Base-by-base conservation (phyloP, 164 flowering plant genomes). In the Cinnamomum micranthum region DNA sequence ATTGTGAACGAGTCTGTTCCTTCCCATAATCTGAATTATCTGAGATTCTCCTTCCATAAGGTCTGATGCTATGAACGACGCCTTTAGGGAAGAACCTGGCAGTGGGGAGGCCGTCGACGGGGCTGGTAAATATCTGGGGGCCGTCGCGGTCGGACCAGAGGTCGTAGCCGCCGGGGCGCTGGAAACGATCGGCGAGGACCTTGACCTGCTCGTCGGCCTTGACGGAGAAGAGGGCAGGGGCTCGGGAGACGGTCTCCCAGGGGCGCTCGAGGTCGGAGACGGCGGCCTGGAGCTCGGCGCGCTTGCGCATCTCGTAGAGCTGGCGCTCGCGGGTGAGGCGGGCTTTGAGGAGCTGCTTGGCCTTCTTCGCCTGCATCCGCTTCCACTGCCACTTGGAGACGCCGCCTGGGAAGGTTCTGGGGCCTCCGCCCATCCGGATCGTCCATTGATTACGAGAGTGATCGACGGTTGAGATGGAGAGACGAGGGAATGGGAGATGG, bases 351-450 rank as follows among this genome's bases (percentile, higher is more conserved):
- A 92, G 92, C 80, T 91, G 94, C 75, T 92, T 92, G 20, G 90
- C 81, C 72, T 94, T 92, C 83, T 90, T 93, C 27, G 81, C 81
- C 76, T 91, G 97, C 97, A 93, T 93, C n/a, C 97, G 79, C 82
- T 92, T 93, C 97, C 95, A 93, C 72, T 90, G 92, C 97, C 97
- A 92, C 76, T 92, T 92, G 25, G 95, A 87, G 5, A 93, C 95
- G 2, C 98, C 98, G 2, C 97, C 97, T 0, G 98, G 97, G 80
- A n/a, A 92, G 1, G 97, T 94, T 41, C 97, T 79, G 15, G 97
- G 97, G 2, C 97, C 95, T 4, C 98, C 97, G 31, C 98, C 95
- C 93, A 91, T 91, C 10, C 94, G 88, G 69, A 92, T 89, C 15
- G 82, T 81, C 52, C 75, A 58, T 41, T 41, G 47, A 33, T 51